A percentile compares a stretch with the other conserved stretches of the same genome.
Conservation (phyloP, 768 basidiomycete genomes). For the Amanita jacksonii region DNA sequence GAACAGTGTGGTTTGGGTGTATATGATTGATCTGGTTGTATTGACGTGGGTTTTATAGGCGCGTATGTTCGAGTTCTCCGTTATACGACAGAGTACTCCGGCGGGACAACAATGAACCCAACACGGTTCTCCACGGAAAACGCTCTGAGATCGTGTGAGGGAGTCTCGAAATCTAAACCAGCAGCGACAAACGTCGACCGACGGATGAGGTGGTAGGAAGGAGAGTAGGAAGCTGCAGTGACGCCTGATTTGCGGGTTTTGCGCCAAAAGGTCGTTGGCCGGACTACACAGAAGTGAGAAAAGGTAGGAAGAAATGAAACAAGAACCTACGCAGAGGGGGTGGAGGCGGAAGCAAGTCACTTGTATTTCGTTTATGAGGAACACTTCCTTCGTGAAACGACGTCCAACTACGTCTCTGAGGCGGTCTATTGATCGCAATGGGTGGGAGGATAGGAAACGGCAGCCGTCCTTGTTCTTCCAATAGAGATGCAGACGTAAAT, state of each 20-base stretch:
- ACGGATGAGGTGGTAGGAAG: slow-evolving; percentile 62
- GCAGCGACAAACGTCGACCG: slow-evolving; percentile 75
- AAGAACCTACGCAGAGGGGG: slow-evolving; percentile 52
- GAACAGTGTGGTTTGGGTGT: neutral
- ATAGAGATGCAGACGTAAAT: too few species aligned
- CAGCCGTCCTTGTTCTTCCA: too few species aligned
- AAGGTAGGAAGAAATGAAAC: neutral
- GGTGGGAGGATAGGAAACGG: slow-evolving; percentile 9
- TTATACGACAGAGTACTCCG: slow-evolving; percentile 26
- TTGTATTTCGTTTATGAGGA: slow-evolving; percentile 23
- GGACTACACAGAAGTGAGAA: neutral
- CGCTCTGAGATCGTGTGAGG: slow-evolving; percentile 51
- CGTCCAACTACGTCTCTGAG: slow-evolving; percentile 21
- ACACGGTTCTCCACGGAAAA: slow-evolving; percentile 53
- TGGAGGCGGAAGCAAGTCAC: slow-evolving; percentile 47
- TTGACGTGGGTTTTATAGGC: slow-evolving; percentile 1
- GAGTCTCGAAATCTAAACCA: slow-evolving; percentile 57
- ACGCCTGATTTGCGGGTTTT: slow-evolving; percentile 66
- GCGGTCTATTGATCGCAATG: slow-evolving; percentile 1
- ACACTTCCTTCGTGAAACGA: slow-evolving; percentile 16
- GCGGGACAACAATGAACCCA: slow-evolving; percentile 33
- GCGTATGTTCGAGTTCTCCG: neutral
- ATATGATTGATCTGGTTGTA: neutral
- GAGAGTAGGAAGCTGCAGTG: slow-evolving; percentile 60
- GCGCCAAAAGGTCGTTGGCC: slow-evolving; percentile 5